Conservation (phyloP, 2,329 filamentous ascomycete genomes). For the Pyrenochaeta sp. region DNA sequence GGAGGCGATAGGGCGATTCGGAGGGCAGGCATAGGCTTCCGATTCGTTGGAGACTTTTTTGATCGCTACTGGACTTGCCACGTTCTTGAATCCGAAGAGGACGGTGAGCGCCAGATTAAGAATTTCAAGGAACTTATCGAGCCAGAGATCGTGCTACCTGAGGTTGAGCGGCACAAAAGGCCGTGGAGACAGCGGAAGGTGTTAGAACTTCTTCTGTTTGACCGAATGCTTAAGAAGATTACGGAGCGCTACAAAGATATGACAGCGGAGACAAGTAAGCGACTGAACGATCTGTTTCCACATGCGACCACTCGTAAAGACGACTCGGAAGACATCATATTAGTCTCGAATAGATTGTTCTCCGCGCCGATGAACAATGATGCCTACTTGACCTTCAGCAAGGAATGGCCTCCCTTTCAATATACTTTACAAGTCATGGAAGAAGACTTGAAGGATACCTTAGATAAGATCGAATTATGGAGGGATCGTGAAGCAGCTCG, state of each 20-base stretch:
- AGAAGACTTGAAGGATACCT: constrained; percentile 20
- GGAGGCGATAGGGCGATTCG: too few relatives aligned
- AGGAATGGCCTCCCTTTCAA: constrained; percentile 23
- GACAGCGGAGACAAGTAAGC: background rate
- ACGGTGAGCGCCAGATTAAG: background rate
- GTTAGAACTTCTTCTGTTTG: constrained; percentile 37
- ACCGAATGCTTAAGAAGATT: constrained; percentile 25
- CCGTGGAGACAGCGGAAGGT: constrained; percentile 41
- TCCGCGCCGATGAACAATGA: background rate
- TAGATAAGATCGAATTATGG: constrained; percentile 33
- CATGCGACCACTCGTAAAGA: background rate
- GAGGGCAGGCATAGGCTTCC: constrained; percentile 28
- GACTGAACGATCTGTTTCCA: too few relatives aligned
- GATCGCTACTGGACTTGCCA: constrained; percentile 47
- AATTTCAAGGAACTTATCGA: too few relatives aligned
- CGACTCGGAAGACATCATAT: background rate
- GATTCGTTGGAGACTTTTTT: constrained; percentile 44
- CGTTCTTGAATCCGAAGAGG: constrained; percentile 24
- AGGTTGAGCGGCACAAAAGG: constrained; percentile 3
- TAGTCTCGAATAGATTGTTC: background rate
- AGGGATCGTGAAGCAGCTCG: constrained; percentile 33
- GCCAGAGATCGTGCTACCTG: too few relatives aligned
- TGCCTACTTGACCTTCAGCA: background rate
- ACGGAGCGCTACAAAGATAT: constrained; percentile 10
- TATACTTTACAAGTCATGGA: constrained; percentile 26